Evolutionary conservation across 768 basidiomycete genomes (phyloP).

Genomic region (Suillus cothurnatus): DNA sequence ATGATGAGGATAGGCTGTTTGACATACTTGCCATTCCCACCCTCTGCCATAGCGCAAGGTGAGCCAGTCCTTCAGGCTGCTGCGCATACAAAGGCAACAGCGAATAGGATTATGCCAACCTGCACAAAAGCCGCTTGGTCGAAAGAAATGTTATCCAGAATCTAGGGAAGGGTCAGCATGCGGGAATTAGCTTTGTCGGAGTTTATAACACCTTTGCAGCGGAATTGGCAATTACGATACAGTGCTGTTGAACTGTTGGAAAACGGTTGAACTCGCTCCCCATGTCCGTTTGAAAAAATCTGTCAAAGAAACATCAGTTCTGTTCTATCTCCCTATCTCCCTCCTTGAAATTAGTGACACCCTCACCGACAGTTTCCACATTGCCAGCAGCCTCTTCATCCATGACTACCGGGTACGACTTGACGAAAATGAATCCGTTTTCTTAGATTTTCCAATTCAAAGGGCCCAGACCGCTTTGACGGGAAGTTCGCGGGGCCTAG

Average conservation of each 20-base stretch:
- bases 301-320: background rate
- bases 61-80: slow-evolving; percentile 27
- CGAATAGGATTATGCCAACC: slow-evolving; percentile 32
- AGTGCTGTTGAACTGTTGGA: too few species aligned
- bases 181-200: background rate
- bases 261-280: slow-evolving; percentile 13
- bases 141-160: slow-evolving; percentile 40
- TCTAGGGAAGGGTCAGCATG: slow-evolving; percentile 16
- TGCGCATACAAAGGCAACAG: slow-evolving; percentile 37
- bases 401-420: slow-evolving; percentile 39
- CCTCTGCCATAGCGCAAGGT: slow-evolving; percentile 36
- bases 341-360: slow-evolving; percentile 37
- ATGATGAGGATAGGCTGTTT: slow-evolving; percentile 38
- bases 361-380: slow-evolving; percentile 41
- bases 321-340: slow-evolving; percentile 35
- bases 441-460: slow-evolving; percentile 38
- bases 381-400: slow-evolving; percentile 44
- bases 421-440: slow-evolving; percentile 18
- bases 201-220: too few species aligned
- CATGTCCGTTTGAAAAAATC: slow-evolving; percentile 17
- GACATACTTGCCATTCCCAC: slow-evolving; percentile 31
- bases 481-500: slow-evolving; percentile 44
- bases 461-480: slow-evolving; percentile 49
- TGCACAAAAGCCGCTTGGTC: slow-evolving; percentile 43
- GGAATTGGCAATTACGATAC: too few species aligned